Evolutionary conservation across 2,329 filamentous ascomycete species (phyloP), one percentile per base, ranked within the genome.

Genomic region (Aureobasidium sp.): DNA sequence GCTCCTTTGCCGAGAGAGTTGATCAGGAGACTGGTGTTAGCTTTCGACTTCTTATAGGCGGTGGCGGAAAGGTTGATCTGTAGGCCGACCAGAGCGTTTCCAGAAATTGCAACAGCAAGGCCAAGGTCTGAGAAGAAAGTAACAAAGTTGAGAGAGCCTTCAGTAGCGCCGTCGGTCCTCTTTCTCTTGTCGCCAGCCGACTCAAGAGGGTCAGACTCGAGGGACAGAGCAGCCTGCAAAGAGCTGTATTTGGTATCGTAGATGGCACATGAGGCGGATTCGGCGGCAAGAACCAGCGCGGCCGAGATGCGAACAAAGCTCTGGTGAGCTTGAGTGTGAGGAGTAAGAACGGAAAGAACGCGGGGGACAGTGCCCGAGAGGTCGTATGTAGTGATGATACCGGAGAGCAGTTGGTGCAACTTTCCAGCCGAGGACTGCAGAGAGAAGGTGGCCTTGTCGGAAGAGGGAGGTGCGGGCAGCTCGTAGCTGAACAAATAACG

Each of bases 1-100:
- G 49, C 45, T 19, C 86, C 87, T 62, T 85, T 85, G 1, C 87
- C 86, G 58, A 92, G 83, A 0, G 88, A 87, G 68, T 92, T 87
- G 35, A 89, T 86, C 27, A 92, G 74, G 8, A 89, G 76, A 9
- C 86, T 85, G 55, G 70, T 71, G 40, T 70, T 65, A 4, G 67
- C 66, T 64, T 69, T 74, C n/a, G 66, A 64, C 27, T 73, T 69
- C 63, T 75, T 77, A 7, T 70, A 68, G 10, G 69, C 62, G 7
- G 68, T 65, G 6, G 67, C 61, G 8, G 66, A 68, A 15, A 68
- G 62, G 40, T 68, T 69, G 17, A 78, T 67, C 57, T 90, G 87
- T 55, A 91, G 78, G 1, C 84, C 87, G 17, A 90, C 76, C 33
- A 93, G 74, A 46, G 83, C 79, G 45, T 81, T 80, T 33, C 83